A percentile compares a stretch with the other conserved stretches of the same genome.
Conservation (phyloP, 345 rosid genomes). For the Diplotaxis tenuifolia region DNA sequence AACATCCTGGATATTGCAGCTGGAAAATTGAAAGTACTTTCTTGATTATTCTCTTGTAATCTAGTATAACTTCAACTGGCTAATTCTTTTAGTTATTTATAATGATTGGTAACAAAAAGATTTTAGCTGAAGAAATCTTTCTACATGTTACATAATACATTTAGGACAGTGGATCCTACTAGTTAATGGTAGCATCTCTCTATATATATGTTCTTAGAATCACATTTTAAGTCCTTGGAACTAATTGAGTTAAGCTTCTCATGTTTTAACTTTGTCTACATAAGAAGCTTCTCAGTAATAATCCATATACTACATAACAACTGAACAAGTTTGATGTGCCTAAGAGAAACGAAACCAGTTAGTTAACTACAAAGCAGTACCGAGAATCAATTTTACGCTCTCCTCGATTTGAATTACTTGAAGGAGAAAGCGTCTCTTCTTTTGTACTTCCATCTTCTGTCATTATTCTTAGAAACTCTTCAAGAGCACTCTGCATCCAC, state of each 20-base stretch:
- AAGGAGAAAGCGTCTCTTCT: conserved; percentile 30
- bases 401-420: conserved; percentile 15
- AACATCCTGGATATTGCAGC: not conserved
- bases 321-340: conserved; percentile 7
- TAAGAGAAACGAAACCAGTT: conserved; percentile 10
- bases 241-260: conserved; percentile 13
- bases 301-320: not conserved
- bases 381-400: conserved; percentile 28
- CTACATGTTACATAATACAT: not conserved
- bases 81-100: conserved; percentile 19
- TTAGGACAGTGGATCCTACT: not conserved
- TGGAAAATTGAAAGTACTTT: not conserved
- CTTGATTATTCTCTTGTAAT: not conserved
- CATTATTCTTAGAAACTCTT: conserved; percentile 45
- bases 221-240: conserved; percentile 3
- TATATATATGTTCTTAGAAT: not conserved
- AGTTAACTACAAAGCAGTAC: conserved; percentile 35
- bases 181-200: not conserved
- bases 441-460: conserved; percentile 19
- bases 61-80: not conserved
- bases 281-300: conserved; percentile 18
- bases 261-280: conserved; percentile 26
- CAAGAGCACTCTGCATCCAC: conserved; percentile 78
- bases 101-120: conserved; percentile 1
- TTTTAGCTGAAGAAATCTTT: not conserved